phyloP scores from a whole-genome alignment of 192 early-diverging fungal species.

The Backusella sp. region DNA sequence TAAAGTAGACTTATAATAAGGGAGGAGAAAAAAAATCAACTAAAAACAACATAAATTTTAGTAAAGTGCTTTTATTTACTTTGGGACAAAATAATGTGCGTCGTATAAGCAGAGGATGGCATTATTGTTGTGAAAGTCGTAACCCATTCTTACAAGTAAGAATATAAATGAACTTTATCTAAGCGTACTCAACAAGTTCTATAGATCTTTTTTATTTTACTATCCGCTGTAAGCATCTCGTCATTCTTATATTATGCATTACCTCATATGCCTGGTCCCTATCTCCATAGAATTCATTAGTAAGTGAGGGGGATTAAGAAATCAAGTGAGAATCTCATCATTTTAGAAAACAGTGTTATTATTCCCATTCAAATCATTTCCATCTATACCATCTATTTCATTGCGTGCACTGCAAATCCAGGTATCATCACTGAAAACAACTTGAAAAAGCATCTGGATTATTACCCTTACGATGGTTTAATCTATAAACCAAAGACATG shows the following conservation, averaged over 20 bases:
- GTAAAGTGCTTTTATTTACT: neutral
- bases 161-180: neutral
- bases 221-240: constrained; percentile 24
- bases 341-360: constrained; percentile 26
- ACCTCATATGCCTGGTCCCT: constrained; percentile 35
- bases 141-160: constrained; percentile 38
- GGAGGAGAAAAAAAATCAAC: too few relatives aligned
- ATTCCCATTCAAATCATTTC: constrained; percentile 43
- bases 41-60: neutral
- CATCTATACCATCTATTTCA: constrained; percentile 45
- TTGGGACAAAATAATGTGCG: constrained; percentile 14
- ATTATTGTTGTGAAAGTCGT: constrained; percentile 31
- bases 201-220: constrained; percentile 32
- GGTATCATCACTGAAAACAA: constrained; percentile 46
- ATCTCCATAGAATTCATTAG: constrained; percentile 32
- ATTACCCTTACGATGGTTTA: constrained; percentile 46
- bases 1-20: neutral
- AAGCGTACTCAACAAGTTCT: neutral
- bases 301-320: constrained; percentile 25
- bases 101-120: constrained; percentile 8
- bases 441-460: constrained; percentile 35
- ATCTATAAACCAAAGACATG: constrained; percentile 50
- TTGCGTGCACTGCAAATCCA: constrained; percentile 45
- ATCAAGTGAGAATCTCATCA: neutral
- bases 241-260: constrained; percentile 26